phyloP scores from a whole-genome alignment of 2,329 filamentous ascomycete species.

The Macrophomina phaseolina region DNA sequence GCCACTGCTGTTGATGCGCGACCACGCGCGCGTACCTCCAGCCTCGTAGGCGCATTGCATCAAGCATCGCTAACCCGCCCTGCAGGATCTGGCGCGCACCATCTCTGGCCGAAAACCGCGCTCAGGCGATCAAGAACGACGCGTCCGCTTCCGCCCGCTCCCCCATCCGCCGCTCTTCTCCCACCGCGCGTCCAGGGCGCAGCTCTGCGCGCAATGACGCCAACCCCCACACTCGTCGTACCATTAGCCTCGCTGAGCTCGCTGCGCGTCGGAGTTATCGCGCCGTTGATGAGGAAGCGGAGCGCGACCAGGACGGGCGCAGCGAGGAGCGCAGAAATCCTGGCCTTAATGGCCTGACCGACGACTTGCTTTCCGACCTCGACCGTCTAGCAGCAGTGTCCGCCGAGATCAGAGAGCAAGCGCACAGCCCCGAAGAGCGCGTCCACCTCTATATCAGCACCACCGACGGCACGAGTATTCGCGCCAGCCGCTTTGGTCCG shows the following conservation, averaged over 20 bases:
- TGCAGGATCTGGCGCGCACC: conserved; percentile 62
- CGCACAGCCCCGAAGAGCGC: conserved; percentile 28
- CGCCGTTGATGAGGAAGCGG: neutral
- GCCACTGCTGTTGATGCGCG: conserved; percentile 25
- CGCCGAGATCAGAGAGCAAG: conserved; percentile 39
- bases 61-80: conserved; percentile 17
- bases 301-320: conserved; percentile 2
- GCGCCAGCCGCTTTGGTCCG: conserved; percentile 7
- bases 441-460: conserved; percentile 21
- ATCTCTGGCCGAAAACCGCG: conserved; percentile 46
- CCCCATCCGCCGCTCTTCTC: conserved; percentile 60
- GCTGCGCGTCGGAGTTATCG: neutral
- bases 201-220: conserved; percentile 5
- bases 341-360: conserved; percentile 9
- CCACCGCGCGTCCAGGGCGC: conserved; percentile 19
- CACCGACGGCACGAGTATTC: neutral
- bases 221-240: conserved; percentile 31
- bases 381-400: conserved; percentile 32
- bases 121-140: conserved; percentile 56
- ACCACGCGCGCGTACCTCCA: conserved; percentile 28
- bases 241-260: conserved; percentile 29
- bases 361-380: conserved; percentile 12
- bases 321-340: conserved; percentile 6
- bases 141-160: conserved; percentile 60
- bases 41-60: conserved; percentile 29